Base-by-base conservation (phyloP, 257 asterid genomes). In the Solanum appendiculatum region DNA sequence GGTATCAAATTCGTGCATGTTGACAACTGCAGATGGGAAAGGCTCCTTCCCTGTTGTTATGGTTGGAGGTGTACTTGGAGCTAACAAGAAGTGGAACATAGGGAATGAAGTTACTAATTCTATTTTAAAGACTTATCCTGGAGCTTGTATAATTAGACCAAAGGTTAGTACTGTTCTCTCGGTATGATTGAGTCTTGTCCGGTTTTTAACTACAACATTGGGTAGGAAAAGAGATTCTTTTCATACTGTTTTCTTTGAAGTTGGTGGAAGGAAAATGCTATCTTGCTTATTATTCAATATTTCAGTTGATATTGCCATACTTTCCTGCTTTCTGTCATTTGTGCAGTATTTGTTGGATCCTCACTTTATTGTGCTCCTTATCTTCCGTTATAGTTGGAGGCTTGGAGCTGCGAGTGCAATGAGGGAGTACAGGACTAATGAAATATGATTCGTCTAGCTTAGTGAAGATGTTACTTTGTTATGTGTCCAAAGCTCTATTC, bases 61-160 rank as follows among this genome's bases (percentile, higher is more conserved):
- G 94, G 98, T 96, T 81, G 99, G 98, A 42, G 99, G 99, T 39
- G 98, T 96, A 85, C 98, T 96, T 69, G 97, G 93, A 91, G 96
- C 96, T 80, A 94, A 96, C 91, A 92, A 89, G 90, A 91, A 85
- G 39, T 96, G 99, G 99, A 96, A 96, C 89, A 91, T 96, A 16
- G 99, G 98, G 74, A 87, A 85, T 85, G 97, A 95, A 91, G 98
- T 96, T 87, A 92, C 89, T 9, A 72, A 88, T 84, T 89, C 91
- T 77, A 91, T 96, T 89, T 91, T 89, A 92, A 91, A 94, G 94
- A 92, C 94, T 87, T 96, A 87, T 90, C 93, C 96, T 5, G 91
- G 95, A 86, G 98, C 95, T 90, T 90, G 86, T 91, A 94, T 96
- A 58, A 93, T 95, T 87, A 89, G 96, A 89, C 98, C 99, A 56